A percentile compares a stretch with the other conserved stretches of the same genome.
Evolutionary conservation across 768 basidiomycete genomes (phyloP).

Genomic region (Leccinum truebloodii): DNA sequence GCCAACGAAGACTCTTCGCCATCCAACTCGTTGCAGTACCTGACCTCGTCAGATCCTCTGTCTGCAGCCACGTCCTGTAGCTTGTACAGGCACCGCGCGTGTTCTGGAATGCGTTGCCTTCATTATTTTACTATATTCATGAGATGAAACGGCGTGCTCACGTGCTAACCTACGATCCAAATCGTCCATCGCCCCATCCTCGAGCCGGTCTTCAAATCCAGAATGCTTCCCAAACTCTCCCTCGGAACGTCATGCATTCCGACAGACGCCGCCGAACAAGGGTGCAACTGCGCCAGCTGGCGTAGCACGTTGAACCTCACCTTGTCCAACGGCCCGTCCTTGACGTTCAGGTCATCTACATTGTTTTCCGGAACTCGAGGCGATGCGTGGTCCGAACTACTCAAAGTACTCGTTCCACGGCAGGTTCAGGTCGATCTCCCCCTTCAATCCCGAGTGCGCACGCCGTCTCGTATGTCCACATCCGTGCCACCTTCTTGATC

Average conservation of each 20-base stretch:
- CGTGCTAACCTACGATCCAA: slow-evolving; percentile 59
- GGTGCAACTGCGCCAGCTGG: too few species aligned
- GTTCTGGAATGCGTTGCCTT: slow-evolving; percentile 32
- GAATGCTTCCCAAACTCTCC: slow-evolving; percentile 66
- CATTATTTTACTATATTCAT: not conserved
- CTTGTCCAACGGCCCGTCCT: too few species aligned
- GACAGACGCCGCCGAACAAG: too few species aligned
- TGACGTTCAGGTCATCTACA: too few species aligned
- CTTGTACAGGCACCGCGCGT: slow-evolving; percentile 63
- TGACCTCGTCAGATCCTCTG: slow-evolving; percentile 42
- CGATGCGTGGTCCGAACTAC: too few species aligned
- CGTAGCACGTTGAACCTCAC: too few species aligned
- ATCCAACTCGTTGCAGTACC: slow-evolving; percentile 45
- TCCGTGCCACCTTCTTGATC: too few species aligned
- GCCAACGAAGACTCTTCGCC: slow-evolving; percentile 36
- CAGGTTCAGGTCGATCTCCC: too few species aligned
- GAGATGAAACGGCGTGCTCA: slow-evolving; percentile 38
- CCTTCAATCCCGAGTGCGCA: too few species aligned
- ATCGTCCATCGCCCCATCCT: slow-evolving; percentile 50
- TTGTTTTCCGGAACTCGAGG: too few species aligned
- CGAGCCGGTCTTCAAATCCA: slow-evolving; percentile 44
- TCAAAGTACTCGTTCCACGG: too few species aligned
- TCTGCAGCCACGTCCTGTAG: slow-evolving; percentile 49
- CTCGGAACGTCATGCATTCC: slow-evolving; percentile 69
- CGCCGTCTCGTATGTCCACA: too few species aligned